phyloP scores from a whole-genome alignment of 2,329 filamentous ascomycete species.

The Penicillium psychrosexuale region DNA sequence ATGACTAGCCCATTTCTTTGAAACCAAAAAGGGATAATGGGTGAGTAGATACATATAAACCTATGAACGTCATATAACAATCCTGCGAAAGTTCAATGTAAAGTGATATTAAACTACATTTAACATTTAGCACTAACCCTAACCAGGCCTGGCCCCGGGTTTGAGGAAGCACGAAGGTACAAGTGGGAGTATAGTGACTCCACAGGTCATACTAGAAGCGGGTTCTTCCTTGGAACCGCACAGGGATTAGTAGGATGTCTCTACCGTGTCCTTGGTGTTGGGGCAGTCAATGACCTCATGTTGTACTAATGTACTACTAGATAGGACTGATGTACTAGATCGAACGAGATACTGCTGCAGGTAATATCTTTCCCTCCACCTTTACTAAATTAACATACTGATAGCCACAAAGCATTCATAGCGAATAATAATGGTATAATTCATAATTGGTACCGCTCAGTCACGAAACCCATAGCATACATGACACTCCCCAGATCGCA shows the following conservation, averaged over 20 bases:
- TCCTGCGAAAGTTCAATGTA: background rate
- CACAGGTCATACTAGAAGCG: background rate
- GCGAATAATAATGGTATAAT: constrained; percentile 5
- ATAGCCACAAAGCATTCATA: background rate
- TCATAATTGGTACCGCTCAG: constrained; percentile 1
- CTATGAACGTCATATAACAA: background rate
- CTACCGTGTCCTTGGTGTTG: background rate
- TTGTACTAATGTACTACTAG: background rate
- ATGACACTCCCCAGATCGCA: constrained; percentile 6
- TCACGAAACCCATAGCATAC: constrained; percentile 3
- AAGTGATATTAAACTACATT: background rate
- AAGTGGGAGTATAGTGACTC: background rate
- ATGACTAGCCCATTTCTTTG: too few species aligned
- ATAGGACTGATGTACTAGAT: background rate
- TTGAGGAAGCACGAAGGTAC: too few species aligned
- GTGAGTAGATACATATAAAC: too few species aligned
- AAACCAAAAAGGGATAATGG: too few species aligned
- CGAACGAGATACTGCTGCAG: background rate
- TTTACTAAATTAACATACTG: background rate
- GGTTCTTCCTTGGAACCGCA: background rate
- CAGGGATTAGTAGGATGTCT: background rate
- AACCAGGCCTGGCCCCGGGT: background rate
- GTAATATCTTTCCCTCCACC: background rate
- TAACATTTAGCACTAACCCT: background rate
- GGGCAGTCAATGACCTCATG: background rate